A percentile compares a stretch with the other conserved stretches of the same genome.
phyloP scores from a whole-genome alignment of 2,329 filamentous ascomycete species.

The Claviceps sp. region DNA sequence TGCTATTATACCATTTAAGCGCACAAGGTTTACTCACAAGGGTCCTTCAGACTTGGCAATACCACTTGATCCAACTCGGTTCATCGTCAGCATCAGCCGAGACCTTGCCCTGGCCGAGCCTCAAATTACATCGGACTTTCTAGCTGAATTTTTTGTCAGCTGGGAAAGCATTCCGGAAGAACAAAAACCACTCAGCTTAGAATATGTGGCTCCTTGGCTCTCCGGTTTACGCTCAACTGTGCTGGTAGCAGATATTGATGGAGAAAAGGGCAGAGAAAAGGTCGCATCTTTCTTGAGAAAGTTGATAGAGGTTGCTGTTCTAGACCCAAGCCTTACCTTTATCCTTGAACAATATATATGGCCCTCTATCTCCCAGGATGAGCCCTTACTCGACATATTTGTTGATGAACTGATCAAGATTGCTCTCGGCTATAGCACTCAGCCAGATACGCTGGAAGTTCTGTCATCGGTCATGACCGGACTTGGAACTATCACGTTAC shows the following conservation, averaged over 20 bases:
- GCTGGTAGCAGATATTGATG: slow-evolving; percentile 44
- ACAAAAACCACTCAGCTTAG: slow-evolving; percentile 51
- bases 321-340: slow-evolving; percentile 44
- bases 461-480: slow-evolving; percentile 49
- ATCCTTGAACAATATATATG: slow-evolving; percentile 53
- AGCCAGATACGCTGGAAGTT: slow-evolving; percentile 46
- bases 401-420: slow-evolving; percentile 53
- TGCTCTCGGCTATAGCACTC: slow-evolving; percentile 41
- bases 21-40: background rate
- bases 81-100: slow-evolving; percentile 53
- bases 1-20: no score
- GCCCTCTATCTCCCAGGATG: slow-evolving; percentile 51
- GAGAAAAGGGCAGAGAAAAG: slow-evolving; percentile 53
- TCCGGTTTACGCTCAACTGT: slow-evolving; percentile 46
- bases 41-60: slow-evolving; percentile 41
- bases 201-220: slow-evolving; percentile 60
- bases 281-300: slow-evolving; percentile 51
- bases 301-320: slow-evolving; percentile 50
- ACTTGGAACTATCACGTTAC: slow-evolving; percentile 51
- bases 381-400: slow-evolving; percentile 52
- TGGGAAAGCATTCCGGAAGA: slow-evolving; percentile 58
- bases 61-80: slow-evolving; percentile 47
- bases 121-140: slow-evolving; percentile 53
- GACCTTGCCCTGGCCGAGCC: slow-evolving; percentile 50
- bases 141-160: slow-evolving; percentile 61